phyloP scores from a whole-genome alignment of 345 rosid genomes.

The Ricinus communis region DNA sequence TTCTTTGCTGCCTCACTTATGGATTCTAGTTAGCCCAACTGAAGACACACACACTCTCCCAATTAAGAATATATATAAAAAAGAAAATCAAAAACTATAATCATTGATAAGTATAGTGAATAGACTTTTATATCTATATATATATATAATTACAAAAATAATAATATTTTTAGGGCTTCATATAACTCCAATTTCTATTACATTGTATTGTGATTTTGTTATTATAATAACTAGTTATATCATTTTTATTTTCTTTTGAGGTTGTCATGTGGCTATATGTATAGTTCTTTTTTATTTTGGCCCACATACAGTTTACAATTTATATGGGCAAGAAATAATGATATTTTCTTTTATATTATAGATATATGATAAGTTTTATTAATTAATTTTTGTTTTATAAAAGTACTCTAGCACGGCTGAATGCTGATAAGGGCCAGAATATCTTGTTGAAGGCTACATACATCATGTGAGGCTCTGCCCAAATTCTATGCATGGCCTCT shows the following conservation, averaged over 20 bases:
- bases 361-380: too few species aligned
- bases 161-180: too few species aligned
- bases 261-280: neutral
- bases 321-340: neutral
- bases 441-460: slow-evolving; percentile 17
- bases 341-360: neutral
- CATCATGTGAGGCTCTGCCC: slow-evolving; percentile 12
- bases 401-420: slow-evolving; percentile 8
- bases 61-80: too few species aligned
- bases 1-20: neutral
- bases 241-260: too few species aligned
- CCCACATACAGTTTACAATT: neutral
- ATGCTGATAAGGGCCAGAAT: slow-evolving; percentile 17
- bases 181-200: too few species aligned
- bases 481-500: slow-evolving; percentile 7
- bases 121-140: too few species aligned
- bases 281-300: neutral
- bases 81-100: too few species aligned
- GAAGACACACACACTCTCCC: neutral
- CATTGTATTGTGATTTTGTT: too few species aligned
- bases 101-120: too few species aligned
- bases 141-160: too few species aligned
- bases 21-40: slow-evolving; percentile 5
- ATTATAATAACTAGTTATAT: too few species aligned
- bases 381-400: neutral